Evolutionary conservation across 768 basidiomycete genomes (phyloP).

Genomic region (Leccinum aurantiacum): DNA sequence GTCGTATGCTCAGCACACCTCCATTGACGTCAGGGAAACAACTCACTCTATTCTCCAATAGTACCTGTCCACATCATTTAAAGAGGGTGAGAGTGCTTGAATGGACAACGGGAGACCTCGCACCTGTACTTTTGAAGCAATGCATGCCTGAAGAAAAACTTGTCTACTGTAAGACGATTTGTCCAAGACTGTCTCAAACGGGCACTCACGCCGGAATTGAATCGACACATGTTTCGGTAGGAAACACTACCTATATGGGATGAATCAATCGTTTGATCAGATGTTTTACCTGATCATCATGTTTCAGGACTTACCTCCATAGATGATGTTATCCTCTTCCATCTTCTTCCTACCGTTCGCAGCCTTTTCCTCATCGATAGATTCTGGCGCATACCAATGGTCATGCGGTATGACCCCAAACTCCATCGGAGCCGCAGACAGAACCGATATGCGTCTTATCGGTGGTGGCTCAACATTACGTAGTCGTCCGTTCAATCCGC

Average conservation of each 20-base stretch:
- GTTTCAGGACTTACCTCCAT: constrained; percentile 41
- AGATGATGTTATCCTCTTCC: constrained; percentile 45
- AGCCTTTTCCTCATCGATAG: constrained; percentile 70
- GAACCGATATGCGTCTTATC: constrained; percentile 32
- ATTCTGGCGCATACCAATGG: constrained; percentile 70
- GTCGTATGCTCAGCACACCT: constrained; percentile 21
- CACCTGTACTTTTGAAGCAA: constrained; percentile 33
- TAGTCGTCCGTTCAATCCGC: not conserved
- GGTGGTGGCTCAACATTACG: constrained; percentile 18
- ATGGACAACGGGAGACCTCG: not conserved
- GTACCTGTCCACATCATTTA: constrained; percentile 15
- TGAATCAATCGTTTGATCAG: not conserved
- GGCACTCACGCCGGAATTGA: constrained; percentile 61
- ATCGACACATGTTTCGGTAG: constrained; percentile 78
- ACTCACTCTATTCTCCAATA: constrained; percentile 33
- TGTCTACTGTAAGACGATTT: not conserved
- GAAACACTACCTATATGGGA: constrained; percentile 16
- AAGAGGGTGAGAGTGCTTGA: not conserved
- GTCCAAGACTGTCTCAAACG: not conserved
- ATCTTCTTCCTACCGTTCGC: constrained; percentile 50
- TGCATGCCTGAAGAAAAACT: constrained; percentile 52
- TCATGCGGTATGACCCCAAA: constrained; percentile 61
- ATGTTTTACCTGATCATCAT: not conserved
- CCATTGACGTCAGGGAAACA: constrained; percentile 33
- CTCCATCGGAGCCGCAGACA: constrained; percentile 46